phyloP scores from a whole-genome alignment of 1,139 yeast species.

The Saccharomycopsis phalli region DNA sequence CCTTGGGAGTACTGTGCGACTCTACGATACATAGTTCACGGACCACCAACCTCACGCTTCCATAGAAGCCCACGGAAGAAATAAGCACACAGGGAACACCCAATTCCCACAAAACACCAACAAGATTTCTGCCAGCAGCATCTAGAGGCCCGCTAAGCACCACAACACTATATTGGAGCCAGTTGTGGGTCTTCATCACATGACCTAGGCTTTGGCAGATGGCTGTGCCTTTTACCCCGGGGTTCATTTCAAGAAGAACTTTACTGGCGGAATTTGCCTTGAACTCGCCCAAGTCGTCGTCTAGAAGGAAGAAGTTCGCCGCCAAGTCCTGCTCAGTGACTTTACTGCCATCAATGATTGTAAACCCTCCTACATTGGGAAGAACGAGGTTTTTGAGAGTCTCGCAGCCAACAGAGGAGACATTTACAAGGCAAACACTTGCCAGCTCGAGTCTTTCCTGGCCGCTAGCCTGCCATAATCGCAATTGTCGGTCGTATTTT shows the following conservation, averaged over 20 bases:
- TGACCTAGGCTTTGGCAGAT: constrained; percentile 25
- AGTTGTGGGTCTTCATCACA: constrained; percentile 24
- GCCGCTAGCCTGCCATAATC: constrained; percentile 81
- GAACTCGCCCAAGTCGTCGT: constrained; percentile 36
- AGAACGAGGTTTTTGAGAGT: constrained; percentile 67
- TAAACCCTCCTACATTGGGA: constrained; percentile 67
- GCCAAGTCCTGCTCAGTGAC: constrained; percentile 41
- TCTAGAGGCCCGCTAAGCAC: constrained; percentile 32
- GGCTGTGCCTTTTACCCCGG: constrained; percentile 41
- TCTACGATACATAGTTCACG: constrained; percentile 57
- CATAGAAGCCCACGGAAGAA: constrained; percentile 57
- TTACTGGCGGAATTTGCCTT: constrained; percentile 33
- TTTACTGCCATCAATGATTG: constrained; percentile 42
- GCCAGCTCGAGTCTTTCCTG: constrained; percentile 54
- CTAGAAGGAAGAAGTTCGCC: constrained; percentile 54
- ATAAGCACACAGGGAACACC: constrained; percentile 48
- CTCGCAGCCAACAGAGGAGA: constrained; percentile 57
- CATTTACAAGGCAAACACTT: constrained; percentile 55
- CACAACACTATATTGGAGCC: constrained; percentile 49
- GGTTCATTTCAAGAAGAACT: constrained; percentile 49
- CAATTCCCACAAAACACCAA: background rate
- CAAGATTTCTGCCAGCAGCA: background rate
- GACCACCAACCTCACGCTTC: constrained; percentile 45
- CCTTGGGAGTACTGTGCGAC: constrained; percentile 58
- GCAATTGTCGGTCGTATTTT: constrained; percentile 78